Base-by-base conservation (phyloP, 352 stramenopile species). In the Pythium aquatile region DNA sequence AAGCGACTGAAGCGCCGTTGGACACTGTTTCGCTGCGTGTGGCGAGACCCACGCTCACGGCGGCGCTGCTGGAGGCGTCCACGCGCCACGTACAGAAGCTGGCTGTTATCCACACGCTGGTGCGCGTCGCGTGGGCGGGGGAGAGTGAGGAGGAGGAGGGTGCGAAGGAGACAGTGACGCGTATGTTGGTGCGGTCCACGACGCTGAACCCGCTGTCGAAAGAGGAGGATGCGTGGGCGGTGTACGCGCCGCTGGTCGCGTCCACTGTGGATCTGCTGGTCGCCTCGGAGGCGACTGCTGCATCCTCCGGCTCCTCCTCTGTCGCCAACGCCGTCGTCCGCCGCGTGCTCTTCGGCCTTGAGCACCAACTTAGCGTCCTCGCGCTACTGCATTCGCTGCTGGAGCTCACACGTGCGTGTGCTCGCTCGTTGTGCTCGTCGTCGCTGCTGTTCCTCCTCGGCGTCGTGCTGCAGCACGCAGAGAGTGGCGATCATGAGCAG, bases 311-410 rank as follows among this genome's bases (percentile, higher is more conserved):
- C 26, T 20, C 28, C 47, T 33, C 47, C 47, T 17, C 46, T 75
- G 39, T 70, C 63, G 56, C 63, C 54, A 30, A 65, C 49, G 37
- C 68, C 68, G 44, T 62, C 58, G 26, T 65, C 61, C 37, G 68
- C 3, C 65, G 64, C 28, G 56, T 76, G 16, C 42, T 51, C 1
- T 70, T 77, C 52, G 71, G 82, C 13, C 54, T 80, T 6, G 13
- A 33, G 26, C 63, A 67, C 20, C 32, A 84, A 10, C 55, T 77
- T 13, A 67, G 75, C 24, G 72, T 79, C 24, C 24, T 85, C n/a
- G 35, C 72, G 20, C 63, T 87, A 26, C 56, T 91, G 17, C 79
- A 88, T 55, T 58, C 68, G 3, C 62, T 91, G 5, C 55, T 63
- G 10, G 72, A 75, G 33, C 69, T 91, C 28, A 65, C 69, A 13